phyloP scores from a whole-genome alignment of 2,329 filamentous ascomycete species.

The Talaromyces sp. region DNA sequence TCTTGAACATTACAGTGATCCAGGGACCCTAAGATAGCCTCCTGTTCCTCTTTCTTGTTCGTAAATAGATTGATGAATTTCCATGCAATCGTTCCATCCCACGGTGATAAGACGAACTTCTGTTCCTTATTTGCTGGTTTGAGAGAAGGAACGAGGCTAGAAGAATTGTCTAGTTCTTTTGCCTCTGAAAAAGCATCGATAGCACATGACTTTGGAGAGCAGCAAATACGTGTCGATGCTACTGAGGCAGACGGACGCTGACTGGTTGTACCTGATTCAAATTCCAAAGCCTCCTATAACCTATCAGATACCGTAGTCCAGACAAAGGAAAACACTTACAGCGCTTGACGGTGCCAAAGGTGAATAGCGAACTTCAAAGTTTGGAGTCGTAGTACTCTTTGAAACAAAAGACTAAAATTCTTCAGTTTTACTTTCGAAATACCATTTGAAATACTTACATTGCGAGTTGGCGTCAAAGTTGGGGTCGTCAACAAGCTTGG shows the following conservation, averaged over 20 bases:
- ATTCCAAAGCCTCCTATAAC: background rate
- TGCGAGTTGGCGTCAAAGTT: conserved; percentile 7
- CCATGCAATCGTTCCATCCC: conserved; percentile 17
- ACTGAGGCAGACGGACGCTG: background rate
- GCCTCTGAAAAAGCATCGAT: no score
- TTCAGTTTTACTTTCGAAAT: background rate
- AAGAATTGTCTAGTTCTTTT: background rate
- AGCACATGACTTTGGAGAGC: background rate
- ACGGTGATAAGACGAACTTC: background rate
- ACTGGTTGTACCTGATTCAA: background rate
- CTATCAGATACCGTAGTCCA: background rate
- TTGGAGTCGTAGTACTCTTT: background rate
- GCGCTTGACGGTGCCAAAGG: background rate
- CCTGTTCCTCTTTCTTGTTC: conserved; percentile 21
- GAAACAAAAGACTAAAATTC: background rate
- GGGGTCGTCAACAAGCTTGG: conserved; percentile 10
- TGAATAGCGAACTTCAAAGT: background rate
- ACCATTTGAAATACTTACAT: background rate
- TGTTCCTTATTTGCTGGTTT: background rate
- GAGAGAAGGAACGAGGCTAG: background rate
- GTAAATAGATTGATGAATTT: conserved; percentile 23
- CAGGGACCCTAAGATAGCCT: conserved; percentile 19
- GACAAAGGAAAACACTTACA: background rate
- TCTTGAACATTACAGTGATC: conserved; percentile 18
- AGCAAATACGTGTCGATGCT: background rate